Base-by-base conservation (phyloP, 75 land plant species). In the Cunninghamia lanceolata region DNA sequence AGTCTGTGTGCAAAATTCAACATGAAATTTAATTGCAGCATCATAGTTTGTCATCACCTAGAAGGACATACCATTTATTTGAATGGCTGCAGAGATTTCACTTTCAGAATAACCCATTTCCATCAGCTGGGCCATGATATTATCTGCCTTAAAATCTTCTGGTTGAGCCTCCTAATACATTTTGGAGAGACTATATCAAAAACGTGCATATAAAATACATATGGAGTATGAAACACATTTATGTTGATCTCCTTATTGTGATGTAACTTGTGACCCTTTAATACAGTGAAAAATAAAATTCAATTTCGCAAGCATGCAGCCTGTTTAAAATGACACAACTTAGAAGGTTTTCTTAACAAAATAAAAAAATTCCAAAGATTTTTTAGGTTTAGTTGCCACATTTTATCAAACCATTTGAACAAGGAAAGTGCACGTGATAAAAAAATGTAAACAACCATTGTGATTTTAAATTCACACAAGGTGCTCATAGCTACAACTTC, bases 31-130 rank as follows among this genome's bases (percentile, higher is more conserved):
- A 38, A 39, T 39, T 42, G 81, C 16, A 40, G 46, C 45, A 78
- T 40, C 28, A 42, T 19, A 7, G n/a, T 78, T 78, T 78, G 9
- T 21, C 7, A 78, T 78, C 45, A 21, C 28, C 43, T 9, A 78
- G 15, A 86, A 25, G 71, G 4, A 30, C 53, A 84, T 53, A 93
- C 94, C 92, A 86, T 85, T 87, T 36, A 87, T 90, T 56, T 91
- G 91, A 73, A 93, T 89, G n/a, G 90, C 94, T 79, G 81, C 14
- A 47, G 94, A 90, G 52, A 90, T 81, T 86, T 93, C 89, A 85
- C 83, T 85, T 85, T 93, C 92, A 36, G 91, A 82, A 63, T 90
- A 93, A 15, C 94, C 94, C 90, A 93, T 91, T 85, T 93, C 91
- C 84, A 93, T 86, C 81, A 93, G 21, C 40, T 78, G 81, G 43